Percentiles rank a stretch among this genome's conserved stretches.
These are phyloP conservation scores for Leonotis leonurus DNA, from an alignment of 257 asterid genomes.

Conservation along the genomic window DNA sequence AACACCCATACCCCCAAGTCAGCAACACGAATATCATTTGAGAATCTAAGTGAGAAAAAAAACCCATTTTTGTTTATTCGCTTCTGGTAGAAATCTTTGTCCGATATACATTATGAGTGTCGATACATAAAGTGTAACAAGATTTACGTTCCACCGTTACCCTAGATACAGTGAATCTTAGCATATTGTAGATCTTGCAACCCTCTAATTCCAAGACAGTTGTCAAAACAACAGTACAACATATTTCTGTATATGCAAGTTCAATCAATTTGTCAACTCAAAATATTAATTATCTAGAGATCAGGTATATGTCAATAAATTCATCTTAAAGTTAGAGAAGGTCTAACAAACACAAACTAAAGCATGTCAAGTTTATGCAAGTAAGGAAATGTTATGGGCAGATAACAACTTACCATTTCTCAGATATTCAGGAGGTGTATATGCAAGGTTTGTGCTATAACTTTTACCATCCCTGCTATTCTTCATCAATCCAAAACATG, in stretches of 20 bases:
- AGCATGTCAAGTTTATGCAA: background rate
- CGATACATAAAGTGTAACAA: background rate
- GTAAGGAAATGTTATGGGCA: background rate
- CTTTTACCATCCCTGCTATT: constrained; percentile 99
- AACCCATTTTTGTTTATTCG: too few species aligned
- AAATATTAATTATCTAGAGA: background rate
- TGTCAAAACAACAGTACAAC: too few species aligned
- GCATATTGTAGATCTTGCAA: too few species aligned
- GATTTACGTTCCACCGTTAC: background rate
- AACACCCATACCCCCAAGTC: background rate
- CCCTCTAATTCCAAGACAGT: too few species aligned
- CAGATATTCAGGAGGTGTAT: constrained; percentile 94
- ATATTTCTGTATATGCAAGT: background rate
- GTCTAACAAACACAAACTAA: background rate
- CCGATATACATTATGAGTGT: too few species aligned
- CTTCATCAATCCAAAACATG: constrained; percentile 96
- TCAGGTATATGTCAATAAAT: background rate
- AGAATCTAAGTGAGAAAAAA: too few species aligned
- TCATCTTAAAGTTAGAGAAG: background rate
- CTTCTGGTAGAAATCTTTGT: too few species aligned
- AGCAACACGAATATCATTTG: background rate
- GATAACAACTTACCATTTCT: constrained; percentile 57
- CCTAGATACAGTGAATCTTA: background rate
- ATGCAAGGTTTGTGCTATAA: constrained; percentile 97
- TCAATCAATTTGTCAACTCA: background rate